A percentile compares a stretch with the other conserved stretches of the same genome.
These are phyloP conservation scores for Globisporangium takayamanum DNA, from an alignment of 352 stramenopile species.

Conservation along the genomic window DNA sequence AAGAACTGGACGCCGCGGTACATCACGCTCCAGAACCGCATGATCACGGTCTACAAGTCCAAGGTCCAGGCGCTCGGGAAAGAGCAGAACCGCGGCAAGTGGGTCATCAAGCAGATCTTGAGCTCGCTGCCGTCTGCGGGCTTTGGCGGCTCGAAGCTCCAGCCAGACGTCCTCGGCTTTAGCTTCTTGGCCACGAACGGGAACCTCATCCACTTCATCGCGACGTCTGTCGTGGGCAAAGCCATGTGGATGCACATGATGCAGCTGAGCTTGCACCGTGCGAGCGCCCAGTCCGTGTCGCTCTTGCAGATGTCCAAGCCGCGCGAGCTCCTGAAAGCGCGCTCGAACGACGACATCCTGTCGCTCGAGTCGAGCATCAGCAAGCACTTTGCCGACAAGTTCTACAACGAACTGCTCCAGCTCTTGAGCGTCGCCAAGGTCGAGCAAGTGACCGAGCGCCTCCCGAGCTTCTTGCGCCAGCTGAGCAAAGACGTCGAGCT, in stretches of 20 bases:
- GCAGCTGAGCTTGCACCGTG: conserved; percentile 52
- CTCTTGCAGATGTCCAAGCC: conserved; percentile 33
- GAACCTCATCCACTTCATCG: conserved; percentile 82
- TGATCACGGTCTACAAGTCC: conserved; percentile 80
- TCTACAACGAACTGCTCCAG: conserved; percentile 54
- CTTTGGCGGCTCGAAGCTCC: conserved; percentile 74
- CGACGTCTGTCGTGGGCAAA: conserved; percentile 65
- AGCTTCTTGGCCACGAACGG: conserved; percentile 80
- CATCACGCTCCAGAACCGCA: conserved; percentile 80
- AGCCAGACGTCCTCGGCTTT: conserved; percentile 73
- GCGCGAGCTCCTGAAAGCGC: conserved; percentile 24
- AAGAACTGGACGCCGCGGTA: conserved; percentile 87
- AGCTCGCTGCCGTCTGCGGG: conserved; percentile 70
- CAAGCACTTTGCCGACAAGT: conserved; percentile 65
- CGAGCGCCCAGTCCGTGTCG: conserved; percentile 32
- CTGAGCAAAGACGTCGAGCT: conserved; percentile 83
- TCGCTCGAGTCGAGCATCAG: conserved; percentile 55
- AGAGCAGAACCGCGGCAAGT: conserved; percentile 68
- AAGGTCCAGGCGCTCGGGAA: conserved; percentile 83
- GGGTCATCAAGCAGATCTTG: conserved; percentile 77
- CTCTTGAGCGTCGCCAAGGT: conserved; percentile 32
- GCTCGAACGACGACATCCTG: conserved; percentile 42
- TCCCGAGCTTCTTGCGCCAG: conserved; percentile 71
- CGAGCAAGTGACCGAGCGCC: conserved; percentile 42
- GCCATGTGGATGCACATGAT: conserved; percentile 83